These are phyloP conservation scores for Globisporangium viniferum DNA, from an alignment of 352 stramenopile species.

Conservation along the genomic window DNA sequence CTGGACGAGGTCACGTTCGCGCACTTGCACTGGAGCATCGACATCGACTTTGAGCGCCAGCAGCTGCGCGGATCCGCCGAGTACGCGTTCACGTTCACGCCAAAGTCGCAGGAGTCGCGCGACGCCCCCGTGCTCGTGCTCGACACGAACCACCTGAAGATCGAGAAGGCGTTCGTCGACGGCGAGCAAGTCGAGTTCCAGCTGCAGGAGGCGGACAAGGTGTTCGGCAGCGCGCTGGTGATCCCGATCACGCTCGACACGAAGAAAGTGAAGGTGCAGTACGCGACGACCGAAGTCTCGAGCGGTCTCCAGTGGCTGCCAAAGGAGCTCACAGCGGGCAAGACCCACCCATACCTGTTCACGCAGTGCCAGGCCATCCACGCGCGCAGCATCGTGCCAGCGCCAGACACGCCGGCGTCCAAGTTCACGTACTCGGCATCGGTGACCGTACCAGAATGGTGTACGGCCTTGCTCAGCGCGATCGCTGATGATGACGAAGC, in stretches of 20 bases:
- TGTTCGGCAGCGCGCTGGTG: conserved; percentile 69
- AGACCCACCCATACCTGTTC: conserved; percentile 94
- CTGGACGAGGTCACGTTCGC: conserved; percentile 73
- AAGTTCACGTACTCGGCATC: conserved; percentile 95
- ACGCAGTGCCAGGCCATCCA: conserved; percentile 96
- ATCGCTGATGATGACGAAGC: conserved; percentile 27
- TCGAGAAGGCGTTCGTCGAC: conserved; percentile 59
- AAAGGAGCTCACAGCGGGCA: conserved; percentile 92
- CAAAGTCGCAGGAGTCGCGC: conserved; percentile 11
- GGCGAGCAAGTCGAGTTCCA: conserved; percentile 35
- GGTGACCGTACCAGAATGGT: conserved; percentile 90
- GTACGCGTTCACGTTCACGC: conserved; percentile 67
- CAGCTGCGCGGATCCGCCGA: conserved; percentile 78
- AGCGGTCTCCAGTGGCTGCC: conserved; percentile 90
- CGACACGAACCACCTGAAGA: conserved; percentile 82
- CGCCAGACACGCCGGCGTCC: conserved; percentile 89
- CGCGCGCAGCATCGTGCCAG: conserved; percentile 93
- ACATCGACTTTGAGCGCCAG: conserved; percentile 81
- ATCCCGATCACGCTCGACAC: conserved; percentile 39
- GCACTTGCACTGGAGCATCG: conserved; percentile 86
- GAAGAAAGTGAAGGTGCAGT: conserved; percentile 45
- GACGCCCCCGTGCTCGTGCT: conserved; percentile 49
- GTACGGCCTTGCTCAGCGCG: conserved; percentile 92
- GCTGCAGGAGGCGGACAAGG: conserved; percentile 28
- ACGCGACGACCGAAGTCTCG: conserved; percentile 24